A percentile compares a stretch with the other conserved stretches of the same genome.
Evolutionary conservation across 148 eudicot species (phyloP).

Genomic region (Rhododendron kiyosumense): DNA sequence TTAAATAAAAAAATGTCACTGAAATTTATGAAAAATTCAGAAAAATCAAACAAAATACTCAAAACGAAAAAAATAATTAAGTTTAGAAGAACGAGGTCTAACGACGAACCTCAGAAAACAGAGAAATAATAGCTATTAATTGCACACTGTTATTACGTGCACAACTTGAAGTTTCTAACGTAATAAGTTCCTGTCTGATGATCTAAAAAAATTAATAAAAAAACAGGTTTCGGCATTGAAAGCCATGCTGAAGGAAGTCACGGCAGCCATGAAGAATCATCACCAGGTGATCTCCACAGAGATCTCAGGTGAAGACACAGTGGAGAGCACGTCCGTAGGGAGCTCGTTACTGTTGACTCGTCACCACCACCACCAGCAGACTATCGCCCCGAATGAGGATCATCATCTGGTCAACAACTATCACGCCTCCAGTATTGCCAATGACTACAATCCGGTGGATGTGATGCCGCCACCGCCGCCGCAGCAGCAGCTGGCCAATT

Average conservation of each 20-base stretch:
- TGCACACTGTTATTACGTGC: neutral
- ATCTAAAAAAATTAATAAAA: neutral
- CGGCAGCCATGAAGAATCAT: slow-evolving; percentile 28
- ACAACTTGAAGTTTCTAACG: neutral
- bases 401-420: neutral
- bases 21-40: too few species aligned
- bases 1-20: too few species aligned
- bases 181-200: neutral
- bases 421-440: slow-evolving; percentile 20
- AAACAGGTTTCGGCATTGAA: neutral
- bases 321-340: slow-evolving; percentile 41
- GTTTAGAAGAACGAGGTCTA: too few species aligned
- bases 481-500: neutral
- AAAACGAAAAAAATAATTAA: too few species aligned
- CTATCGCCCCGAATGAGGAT: neutral
- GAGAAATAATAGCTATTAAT: neutral
- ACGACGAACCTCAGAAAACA: too few species aligned
- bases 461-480: slow-evolving; percentile 7
- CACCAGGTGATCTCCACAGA: slow-evolving; percentile 35
- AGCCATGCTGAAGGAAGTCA: slow-evolving; percentile 35
- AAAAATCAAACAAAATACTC: too few species aligned
- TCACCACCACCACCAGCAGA: neutral
- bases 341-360: slow-evolving; percentile 6
- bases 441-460: slow-evolving; percentile 14
- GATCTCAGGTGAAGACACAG: slow-evolving; percentile 45